Conservation (phyloP, 352 stramenopile genomes). For the Globisporangium ultimum region DNA sequence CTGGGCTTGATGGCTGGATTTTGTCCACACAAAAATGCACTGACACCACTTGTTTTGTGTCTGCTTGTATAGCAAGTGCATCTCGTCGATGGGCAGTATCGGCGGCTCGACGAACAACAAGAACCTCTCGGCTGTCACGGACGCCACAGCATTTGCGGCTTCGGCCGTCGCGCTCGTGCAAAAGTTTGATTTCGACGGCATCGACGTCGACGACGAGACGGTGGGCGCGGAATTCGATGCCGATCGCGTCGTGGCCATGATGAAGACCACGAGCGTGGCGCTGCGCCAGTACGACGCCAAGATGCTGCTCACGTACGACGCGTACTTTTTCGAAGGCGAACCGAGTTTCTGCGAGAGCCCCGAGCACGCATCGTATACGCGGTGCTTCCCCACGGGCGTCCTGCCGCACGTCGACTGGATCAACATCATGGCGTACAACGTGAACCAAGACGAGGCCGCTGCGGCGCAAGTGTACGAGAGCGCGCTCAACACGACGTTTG, state of each 20-base stretch:
- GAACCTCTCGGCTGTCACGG: conserved; percentile 41
- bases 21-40: too few relatives aligned
- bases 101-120: conserved; percentile 74
- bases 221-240: conserved; percentile 56
- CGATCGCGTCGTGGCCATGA: conserved; percentile 34
- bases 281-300: conserved; percentile 27
- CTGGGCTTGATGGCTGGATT: too few relatives aligned
- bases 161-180: conserved; percentile 43
- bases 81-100: conserved; percentile 54
- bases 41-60: neutral
- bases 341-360: conserved; percentile 23
- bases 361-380: conserved; percentile 33
- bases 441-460: conserved; percentile 33
- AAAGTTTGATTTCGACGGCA: conserved; percentile 67
- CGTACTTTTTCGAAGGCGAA: conserved; percentile 58
- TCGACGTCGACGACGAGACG: conserved; percentile 77
- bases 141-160: conserved; percentile 42
- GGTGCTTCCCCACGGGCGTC: conserved; percentile 57
- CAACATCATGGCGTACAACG: conserved; percentile 87
- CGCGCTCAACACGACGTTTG: conserved; percentile 54
- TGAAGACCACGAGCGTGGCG: conserved; percentile 44
- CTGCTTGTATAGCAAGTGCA: conserved; percentile 39
- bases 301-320: conserved; percentile 68
- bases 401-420: conserved; percentile 67
- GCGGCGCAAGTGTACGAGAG: conserved; percentile 51